Evolutionary conservation across 1,139 yeast species (phyloP).

Genomic region (Pichia sp.): DNA sequence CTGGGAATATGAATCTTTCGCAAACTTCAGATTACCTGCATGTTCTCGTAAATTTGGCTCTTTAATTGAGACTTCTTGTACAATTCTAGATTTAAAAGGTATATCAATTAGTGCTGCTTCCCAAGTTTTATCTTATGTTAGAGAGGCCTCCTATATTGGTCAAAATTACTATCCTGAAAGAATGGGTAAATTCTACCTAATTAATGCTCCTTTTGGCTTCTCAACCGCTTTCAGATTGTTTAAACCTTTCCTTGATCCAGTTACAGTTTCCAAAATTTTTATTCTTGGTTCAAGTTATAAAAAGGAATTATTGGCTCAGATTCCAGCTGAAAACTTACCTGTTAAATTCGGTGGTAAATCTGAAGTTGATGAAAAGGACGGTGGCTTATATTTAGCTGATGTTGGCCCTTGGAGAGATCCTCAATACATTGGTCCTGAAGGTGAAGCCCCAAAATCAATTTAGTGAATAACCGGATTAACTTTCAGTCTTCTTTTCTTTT

Average conservation of each 20-base stretch:
- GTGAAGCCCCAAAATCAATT: slow-evolving; percentile 54
- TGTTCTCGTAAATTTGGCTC: slow-evolving; percentile 77
- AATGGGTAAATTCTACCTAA: slow-evolving; percentile 94
- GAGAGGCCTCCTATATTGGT: slow-evolving; percentile 89
- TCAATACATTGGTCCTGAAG: slow-evolving; percentile 77
- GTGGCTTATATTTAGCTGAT: slow-evolving; percentile 83
- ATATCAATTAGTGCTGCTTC: slow-evolving; percentile 79
- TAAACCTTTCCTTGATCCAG: slow-evolving; percentile 94
- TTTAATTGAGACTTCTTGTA: slow-evolving; percentile 91
- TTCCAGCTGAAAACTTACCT: slow-evolving; percentile 90
- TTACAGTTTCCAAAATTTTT: slow-evolving; percentile 93
- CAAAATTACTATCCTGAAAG: slow-evolving; percentile 99
- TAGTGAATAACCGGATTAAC: background rate
- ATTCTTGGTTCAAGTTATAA: slow-evolving; percentile 76
- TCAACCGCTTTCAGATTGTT: slow-evolving; percentile 86
- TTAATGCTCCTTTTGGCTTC: slow-evolving; percentile 97
- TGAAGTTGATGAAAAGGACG: slow-evolving; percentile 53
- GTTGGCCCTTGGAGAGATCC: slow-evolving; percentile 97
- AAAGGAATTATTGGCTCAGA: slow-evolving; percentile 80
- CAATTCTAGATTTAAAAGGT: slow-evolving; percentile 91
- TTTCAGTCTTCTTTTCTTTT: too few species aligned
- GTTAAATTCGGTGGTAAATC: slow-evolving; percentile 82
- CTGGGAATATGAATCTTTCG: slow-evolving; percentile 95
- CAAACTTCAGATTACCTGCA: slow-evolving; percentile 81
- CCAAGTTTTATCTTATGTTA: slow-evolving; percentile 80